These are phyloP conservation scores for Sungouiella blattae DNA, from an alignment of 805 yeast genomes.

Conservation along the genomic window DNA sequence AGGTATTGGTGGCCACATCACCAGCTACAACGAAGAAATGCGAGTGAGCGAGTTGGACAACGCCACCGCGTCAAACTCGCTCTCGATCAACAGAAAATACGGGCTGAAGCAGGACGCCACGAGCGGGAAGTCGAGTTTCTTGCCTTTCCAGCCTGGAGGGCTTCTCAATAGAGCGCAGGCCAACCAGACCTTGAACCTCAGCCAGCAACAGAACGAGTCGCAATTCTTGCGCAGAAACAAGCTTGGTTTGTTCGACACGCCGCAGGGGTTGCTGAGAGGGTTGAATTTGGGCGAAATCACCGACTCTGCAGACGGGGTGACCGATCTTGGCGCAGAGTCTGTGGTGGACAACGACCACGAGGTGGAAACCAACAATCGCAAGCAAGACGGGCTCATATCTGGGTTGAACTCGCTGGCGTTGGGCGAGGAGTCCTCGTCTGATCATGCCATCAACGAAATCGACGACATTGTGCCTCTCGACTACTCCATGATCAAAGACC, in stretches of 20 bases:
- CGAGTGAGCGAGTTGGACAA: constrained; percentile 42
- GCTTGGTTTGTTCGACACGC: constrained; percentile 71
- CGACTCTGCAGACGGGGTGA: constrained; percentile 6
- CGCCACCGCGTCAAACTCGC: constrained; percentile 63
- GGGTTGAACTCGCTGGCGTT: not conserved
- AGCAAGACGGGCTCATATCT: no score
- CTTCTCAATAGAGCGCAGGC: constrained; percentile 23
- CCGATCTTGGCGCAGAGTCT: constrained; percentile 6
- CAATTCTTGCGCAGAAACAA: constrained; percentile 60
- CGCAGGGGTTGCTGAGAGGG: constrained; percentile 82
- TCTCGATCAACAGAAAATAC: constrained; percentile 68
- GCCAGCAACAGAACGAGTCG: constrained; percentile 12
- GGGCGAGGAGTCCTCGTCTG: not conserved
- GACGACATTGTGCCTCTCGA: constrained; percentile 41
- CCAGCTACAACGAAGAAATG: constrained; percentile 55
- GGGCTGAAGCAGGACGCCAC: constrained; percentile 59
- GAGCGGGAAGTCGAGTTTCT: constrained; percentile 64
- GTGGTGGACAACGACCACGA: constrained; percentile 1
- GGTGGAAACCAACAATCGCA: no score
- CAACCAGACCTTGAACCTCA: constrained; percentile 11
- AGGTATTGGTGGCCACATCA: constrained; percentile 74
- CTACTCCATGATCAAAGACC: constrained; percentile 21
- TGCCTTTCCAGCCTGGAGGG: constrained; percentile 96
- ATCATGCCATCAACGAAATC: constrained; percentile 33
- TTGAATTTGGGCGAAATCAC: constrained; percentile 29